These are phyloP conservation scores for Rhizophagus sp. DNA, from an alignment of 192 early-diverging fungal genomes.

Conservation along the genomic window DNA sequence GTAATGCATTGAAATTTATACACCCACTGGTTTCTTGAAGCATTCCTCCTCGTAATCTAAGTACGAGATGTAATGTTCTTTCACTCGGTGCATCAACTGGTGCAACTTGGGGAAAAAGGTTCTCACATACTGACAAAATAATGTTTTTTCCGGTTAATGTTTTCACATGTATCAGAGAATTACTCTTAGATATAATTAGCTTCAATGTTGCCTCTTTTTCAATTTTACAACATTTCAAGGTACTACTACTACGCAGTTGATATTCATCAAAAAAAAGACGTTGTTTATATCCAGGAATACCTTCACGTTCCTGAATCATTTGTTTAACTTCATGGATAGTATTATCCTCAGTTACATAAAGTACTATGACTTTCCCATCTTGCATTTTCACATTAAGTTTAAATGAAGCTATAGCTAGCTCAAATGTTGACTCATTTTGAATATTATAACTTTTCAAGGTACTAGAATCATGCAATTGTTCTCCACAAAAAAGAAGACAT, in stretches of 20 bases:
- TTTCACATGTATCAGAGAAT: neutral
- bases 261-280: slow-evolving; percentile 63
- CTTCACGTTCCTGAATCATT: slow-evolving; percentile 82
- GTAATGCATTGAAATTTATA: slow-evolving; percentile 13
- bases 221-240: slow-evolving; percentile 71
- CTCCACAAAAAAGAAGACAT: slow-evolving; percentile 73
- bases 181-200: neutral
- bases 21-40: slow-evolving; percentile 9
- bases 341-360: slow-evolving; percentile 72
- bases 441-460: slow-evolving; percentile 71
- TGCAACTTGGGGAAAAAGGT: neutral
- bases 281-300: slow-evolving; percentile 68
- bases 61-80: slow-evolving; percentile 52
- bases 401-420: slow-evolving; percentile 56
- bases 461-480: slow-evolving; percentile 70
- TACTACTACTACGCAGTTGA: slow-evolving; percentile 68
- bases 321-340: slow-evolving; percentile 79
- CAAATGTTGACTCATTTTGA: slow-evolving; percentile 68
- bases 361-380: slow-evolving; percentile 75
- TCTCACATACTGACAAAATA: neutral
- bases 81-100: no score
- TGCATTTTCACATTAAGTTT: slow-evolving; percentile 76
- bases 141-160: neutral
- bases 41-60: slow-evolving; percentile 60
- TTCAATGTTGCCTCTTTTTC: slow-evolving; percentile 55